phyloP scores from a whole-genome alignment of 345 rosid genomes.

The Eucalyptus cladocalyx region DNA sequence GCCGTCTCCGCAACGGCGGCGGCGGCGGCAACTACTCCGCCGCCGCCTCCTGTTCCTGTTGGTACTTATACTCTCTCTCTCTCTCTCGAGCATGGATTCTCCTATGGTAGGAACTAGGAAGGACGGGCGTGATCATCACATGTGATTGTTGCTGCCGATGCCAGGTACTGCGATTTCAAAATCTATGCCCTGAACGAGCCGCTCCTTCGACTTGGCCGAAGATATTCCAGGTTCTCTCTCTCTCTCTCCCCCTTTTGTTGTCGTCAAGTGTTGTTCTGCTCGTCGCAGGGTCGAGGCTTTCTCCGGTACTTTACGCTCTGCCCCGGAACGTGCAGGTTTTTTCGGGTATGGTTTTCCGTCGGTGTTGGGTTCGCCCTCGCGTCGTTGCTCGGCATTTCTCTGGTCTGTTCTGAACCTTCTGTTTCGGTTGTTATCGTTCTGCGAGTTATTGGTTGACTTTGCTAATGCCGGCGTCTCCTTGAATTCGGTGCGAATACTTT shows the following conservation, averaged over 20 bases:
- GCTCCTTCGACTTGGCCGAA: conserved; percentile 53
- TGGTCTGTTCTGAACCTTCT: conserved; percentile 5
- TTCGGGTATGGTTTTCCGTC: conserved; percentile 60
- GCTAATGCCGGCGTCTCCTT: not conserved
- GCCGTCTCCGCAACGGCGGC: not conserved
- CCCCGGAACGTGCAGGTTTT: not conserved
- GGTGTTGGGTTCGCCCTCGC: conserved; percentile 68
- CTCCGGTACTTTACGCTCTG: not conserved
- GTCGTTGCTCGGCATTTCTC: conserved; percentile 33
- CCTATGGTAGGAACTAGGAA: not conserved
- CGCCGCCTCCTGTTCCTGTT: not conserved
- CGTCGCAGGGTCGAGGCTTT: not conserved
- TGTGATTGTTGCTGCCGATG: not conserved
- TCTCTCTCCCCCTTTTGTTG: not conserved
- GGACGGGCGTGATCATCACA: not conserved
- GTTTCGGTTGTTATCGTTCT: not conserved
- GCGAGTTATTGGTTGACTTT: not conserved
- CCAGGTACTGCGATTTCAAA: conserved; percentile 53
- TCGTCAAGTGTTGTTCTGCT: not conserved
- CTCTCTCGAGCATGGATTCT: not conserved
- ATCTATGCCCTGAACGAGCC: conserved; percentile 25
- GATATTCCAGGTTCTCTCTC: conserved; percentile 16
- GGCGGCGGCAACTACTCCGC: not conserved
- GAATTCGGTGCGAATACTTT: not conserved
- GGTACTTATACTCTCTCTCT: not conserved